Conservation (phyloP, 1,284 basidiomycete species). For the Fomitopsis betulina region DNA sequence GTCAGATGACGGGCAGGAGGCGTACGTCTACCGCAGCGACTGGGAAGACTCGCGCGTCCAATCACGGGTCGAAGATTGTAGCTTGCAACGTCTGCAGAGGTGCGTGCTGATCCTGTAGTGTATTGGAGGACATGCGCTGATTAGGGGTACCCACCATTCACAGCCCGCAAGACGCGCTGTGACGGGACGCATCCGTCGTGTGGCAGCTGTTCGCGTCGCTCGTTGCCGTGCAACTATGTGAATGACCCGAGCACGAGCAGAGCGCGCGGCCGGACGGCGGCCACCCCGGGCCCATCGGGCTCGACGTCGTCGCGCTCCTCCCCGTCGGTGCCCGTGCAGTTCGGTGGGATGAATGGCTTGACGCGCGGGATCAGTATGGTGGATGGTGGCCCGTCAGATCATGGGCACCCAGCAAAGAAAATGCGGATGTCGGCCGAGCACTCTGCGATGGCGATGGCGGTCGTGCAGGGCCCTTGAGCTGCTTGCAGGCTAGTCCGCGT, state of each 20-base stretch:
- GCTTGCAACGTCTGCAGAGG: conserved; percentile 82
- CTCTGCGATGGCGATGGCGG: conserved; percentile 17
- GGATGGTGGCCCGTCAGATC: conserved; percentile 22
- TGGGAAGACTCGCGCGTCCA: conserved; percentile 54
- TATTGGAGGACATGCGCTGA: conserved; percentile 4
- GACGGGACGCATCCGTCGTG: conserved; percentile 77
- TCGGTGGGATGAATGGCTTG: conserved; percentile 11
- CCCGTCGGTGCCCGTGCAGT: conserved; percentile 33
- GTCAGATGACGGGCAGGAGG: conserved; percentile 34
- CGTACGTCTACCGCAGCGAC: conserved; percentile 66
- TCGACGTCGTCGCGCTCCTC: conserved; percentile 18
- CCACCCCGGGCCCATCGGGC: conserved; percentile 4
- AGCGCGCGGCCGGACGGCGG: conserved; percentile 12
- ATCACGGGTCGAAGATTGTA: conserved; percentile 75
- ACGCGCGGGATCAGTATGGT: conserved; percentile 28
- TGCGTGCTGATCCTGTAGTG: conserved; percentile 28
- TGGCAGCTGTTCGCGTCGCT: conserved; percentile 70
- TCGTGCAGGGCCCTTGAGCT: conserved; percentile 16
- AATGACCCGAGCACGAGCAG: conserved; percentile 47
- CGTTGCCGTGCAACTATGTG: conserved; percentile 72
- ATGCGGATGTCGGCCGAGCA: conserved; percentile 39
- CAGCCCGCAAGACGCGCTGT: conserved; percentile 81
- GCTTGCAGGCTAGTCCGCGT: not conserved
- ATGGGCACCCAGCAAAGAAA: conserved; percentile 40
- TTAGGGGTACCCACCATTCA: not conserved